A percentile compares a stretch with the other conserved stretches of the same genome.
phyloP scores from a whole-genome alignment of 208 protist genomes.

The Crithidia bombi region DNA sequence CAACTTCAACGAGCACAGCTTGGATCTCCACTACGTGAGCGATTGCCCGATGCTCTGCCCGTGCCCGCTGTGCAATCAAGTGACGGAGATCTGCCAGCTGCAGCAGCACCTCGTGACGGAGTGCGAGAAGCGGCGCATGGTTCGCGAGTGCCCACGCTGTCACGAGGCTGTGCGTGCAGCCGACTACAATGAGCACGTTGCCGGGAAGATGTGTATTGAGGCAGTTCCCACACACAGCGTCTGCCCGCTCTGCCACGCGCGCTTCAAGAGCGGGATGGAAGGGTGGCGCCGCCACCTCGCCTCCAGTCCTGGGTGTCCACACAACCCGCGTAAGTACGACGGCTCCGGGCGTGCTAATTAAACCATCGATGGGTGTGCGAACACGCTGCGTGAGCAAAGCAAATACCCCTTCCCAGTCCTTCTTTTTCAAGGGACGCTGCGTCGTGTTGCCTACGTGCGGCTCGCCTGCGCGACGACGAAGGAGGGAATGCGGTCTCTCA shows the following conservation, averaged over 20 bases:
- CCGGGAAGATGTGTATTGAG: constrained; percentile 69
- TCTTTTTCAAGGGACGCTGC: too few species aligned
- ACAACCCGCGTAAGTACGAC: constrained; percentile 88
- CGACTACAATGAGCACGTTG: constrained; percentile 78
- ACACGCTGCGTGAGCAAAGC: too few species aligned
- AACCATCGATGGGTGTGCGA: too few species aligned
- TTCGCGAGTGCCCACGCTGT: constrained; percentile 90
- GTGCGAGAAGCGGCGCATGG: constrained; percentile 71
- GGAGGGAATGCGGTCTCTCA: too few species aligned
- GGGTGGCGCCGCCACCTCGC: constrained; percentile 86
- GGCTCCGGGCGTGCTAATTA: constrained; percentile 46
- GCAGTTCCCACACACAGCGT: constrained; percentile 69
- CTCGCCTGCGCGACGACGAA: too few species aligned
- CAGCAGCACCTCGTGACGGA: constrained; percentile 90
- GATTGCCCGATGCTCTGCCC: constrained; percentile 92
- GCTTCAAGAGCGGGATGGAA: constrained; percentile 64
- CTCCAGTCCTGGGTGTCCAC: constrained; percentile 75
- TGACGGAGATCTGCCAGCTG: constrained; percentile 90
- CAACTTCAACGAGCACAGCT: constrained; percentile 66
- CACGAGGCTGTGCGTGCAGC: constrained; percentile 83
- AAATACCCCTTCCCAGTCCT: too few species aligned
- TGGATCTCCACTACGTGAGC: constrained; percentile 89
- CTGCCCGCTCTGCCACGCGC: constrained; percentile 87
- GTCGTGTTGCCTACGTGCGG: too few species aligned
- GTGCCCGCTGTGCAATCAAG: constrained; percentile 91